Conservation (phyloP, 2,329 filamentous ascomycete species). For the Ophiognomonia clavigignenti-juglandacearum region DNA sequence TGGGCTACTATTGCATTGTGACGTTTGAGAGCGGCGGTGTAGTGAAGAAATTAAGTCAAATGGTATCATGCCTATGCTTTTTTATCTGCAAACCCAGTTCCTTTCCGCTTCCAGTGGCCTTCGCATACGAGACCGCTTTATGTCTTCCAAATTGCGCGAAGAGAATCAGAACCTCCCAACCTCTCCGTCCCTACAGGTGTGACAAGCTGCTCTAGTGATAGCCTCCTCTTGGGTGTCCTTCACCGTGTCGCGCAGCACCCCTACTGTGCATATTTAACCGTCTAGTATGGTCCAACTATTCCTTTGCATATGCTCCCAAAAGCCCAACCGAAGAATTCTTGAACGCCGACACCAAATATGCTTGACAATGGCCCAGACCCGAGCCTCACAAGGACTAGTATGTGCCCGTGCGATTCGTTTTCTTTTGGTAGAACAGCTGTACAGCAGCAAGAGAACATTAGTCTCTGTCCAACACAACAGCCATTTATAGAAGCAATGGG, state of each 20-base stretch:
- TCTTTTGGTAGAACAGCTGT: constrained; percentile 62
- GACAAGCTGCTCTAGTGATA: too few relatives aligned
- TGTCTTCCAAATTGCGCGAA: too few relatives aligned
- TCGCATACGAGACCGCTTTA: background rate
- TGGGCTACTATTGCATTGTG: background rate
- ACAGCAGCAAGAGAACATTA: background rate
- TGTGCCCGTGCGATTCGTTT: constrained; percentile 57
- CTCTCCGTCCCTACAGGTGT: too few relatives aligned
- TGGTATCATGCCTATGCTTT: constrained; percentile 4
- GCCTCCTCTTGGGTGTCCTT: too few relatives aligned
- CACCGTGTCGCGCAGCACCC: too few relatives aligned
- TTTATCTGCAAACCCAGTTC: background rate
- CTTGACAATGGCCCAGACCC: constrained; percentile 37
- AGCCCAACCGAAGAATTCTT: constrained; percentile 5
- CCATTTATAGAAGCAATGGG: background rate
- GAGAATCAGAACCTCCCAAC: too few relatives aligned
- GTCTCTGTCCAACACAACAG: background rate
- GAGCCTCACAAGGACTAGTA: constrained; percentile 47
- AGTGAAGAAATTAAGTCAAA: constrained; percentile 2
- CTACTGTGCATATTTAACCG: too few relatives aligned
- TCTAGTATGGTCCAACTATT: too few relatives aligned
- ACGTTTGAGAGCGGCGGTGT: constrained; percentile 8
- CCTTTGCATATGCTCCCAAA: background rate
- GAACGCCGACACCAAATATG: constrained; percentile 13
- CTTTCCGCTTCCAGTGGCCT: background rate